A percentile compares a stretch with the other conserved stretches of the same genome.
Evolutionary conservation across 441 rosid genomes (phyloP).

Genomic region (Syzygium syzygioides): DNA sequence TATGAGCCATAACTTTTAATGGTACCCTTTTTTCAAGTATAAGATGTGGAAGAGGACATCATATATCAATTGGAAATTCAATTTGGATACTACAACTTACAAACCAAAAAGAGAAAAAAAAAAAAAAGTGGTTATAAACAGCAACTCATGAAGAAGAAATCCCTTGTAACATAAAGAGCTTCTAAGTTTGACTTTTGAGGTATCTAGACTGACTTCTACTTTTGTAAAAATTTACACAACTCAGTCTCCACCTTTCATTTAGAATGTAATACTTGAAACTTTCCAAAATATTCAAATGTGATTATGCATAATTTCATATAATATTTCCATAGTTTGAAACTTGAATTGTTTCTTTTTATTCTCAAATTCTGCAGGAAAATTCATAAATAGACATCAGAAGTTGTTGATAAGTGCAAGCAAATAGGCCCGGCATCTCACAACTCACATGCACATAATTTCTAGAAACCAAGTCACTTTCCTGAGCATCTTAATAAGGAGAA

Average conservation of each 20-base stretch:
- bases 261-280: fast-evolving
- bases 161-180: not conserved
- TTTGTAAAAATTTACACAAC: not conserved
- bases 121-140: not conserved
- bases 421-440: fast-evolving
- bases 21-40: fast-evolving
- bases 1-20: not conserved
- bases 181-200: not conserved
- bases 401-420: fast-evolving
- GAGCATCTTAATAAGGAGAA: not conserved
- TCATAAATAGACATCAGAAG: not conserved
- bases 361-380: fast-evolving
- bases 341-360: not conserved
- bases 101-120: not conserved
- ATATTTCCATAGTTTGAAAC: not conserved
- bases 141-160: not conserved
- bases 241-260: not conserved
- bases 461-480: not conserved
- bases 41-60: not conserved
- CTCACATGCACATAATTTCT: not conserved
- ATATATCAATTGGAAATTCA: not conserved
- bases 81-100: not conserved
- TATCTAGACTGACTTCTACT: fast-evolving
- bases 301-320: fast-evolving
- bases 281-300: not conserved